phyloP scores from a whole-genome alignment of 106 monocot genomes.

The Apostasia shenzhenica region DNA sequence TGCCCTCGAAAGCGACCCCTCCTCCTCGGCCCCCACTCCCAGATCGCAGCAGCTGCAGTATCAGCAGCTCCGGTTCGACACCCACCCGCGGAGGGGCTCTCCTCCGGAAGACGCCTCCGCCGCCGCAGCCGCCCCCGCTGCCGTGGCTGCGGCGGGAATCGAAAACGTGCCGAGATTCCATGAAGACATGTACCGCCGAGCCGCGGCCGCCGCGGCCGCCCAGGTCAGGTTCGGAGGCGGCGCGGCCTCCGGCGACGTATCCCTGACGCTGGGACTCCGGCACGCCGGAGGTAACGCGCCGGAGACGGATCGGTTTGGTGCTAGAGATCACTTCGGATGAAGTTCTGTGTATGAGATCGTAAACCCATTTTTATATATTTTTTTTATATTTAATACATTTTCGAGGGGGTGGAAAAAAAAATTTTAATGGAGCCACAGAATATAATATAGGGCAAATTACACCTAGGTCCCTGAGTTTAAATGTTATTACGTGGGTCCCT shows the following conservation, averaged over 20 bases:
- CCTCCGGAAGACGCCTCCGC: not conserved
- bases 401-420: too few relatives aligned
- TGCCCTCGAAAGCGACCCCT: slow-evolving; percentile 1
- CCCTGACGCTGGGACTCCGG: slow-evolving; percentile 86
- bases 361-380: too few relatives aligned
- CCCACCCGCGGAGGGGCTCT: not conserved
- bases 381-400: too few relatives aligned
- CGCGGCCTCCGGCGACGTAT: slow-evolving; percentile 64
- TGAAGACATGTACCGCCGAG: slow-evolving; percentile 23
- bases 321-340: too few relatives aligned
- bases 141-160: not conserved
- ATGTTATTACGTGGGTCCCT: too few relatives aligned
- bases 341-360: too few relatives aligned
- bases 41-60: not conserved
- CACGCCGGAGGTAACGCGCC: slow-evolving; percentile 42
- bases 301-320: slow-evolving; percentile 18
- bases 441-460: too few relatives aligned
- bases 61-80: not conserved
- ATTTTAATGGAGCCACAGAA: too few relatives aligned
- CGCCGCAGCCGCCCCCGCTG: not conserved
- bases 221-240: slow-evolving; percentile 5
- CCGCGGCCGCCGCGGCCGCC: not conserved
- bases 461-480: too few relatives aligned
- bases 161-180: not conserved
- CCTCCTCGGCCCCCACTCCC: not conserved